phyloP scores from a whole-genome alignment of 164 flowering plant genomes.

The Chimonanthus salicifolius region DNA sequence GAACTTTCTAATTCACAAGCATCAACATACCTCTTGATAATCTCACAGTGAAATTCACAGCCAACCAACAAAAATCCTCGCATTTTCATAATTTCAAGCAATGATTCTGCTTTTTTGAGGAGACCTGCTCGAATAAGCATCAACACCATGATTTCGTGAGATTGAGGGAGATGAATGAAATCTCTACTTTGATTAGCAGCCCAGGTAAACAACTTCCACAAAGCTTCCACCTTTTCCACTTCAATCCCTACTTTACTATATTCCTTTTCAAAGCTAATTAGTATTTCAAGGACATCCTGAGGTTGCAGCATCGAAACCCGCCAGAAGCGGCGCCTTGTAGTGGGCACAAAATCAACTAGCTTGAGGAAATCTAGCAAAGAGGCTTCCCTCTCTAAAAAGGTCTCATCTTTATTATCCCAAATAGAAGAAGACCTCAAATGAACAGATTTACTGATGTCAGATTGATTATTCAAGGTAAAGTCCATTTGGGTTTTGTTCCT shows the following conservation, averaged over 20 bases:
- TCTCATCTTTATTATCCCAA: slow-evolving; percentile 27
- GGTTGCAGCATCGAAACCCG: slow-evolving; percentile 46
- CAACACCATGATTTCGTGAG: slow-evolving; percentile 58
- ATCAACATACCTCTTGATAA: slow-evolving; percentile 47
- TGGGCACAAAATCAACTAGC: slow-evolving; percentile 48
- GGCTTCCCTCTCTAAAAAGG: slow-evolving; percentile 5
- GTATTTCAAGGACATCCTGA: slow-evolving; percentile 53
- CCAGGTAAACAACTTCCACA: slow-evolving; percentile 73
- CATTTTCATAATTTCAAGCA: slow-evolving; percentile 38
- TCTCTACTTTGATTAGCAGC: slow-evolving; percentile 32
- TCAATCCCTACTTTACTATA: slow-evolving; percentile 19
- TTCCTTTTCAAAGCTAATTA: slow-evolving; percentile 40
- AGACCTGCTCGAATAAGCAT: slow-evolving; percentile 47
- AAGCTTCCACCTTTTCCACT: slow-evolving; percentile 39
- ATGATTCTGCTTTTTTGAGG: slow-evolving; percentile 43
- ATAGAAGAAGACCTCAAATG: slow-evolving; percentile 32
- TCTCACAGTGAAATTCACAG: slow-evolving; percentile 30
- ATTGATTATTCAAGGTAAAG: slow-evolving; percentile 10
- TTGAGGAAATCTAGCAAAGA: slow-evolving; percentile 41
- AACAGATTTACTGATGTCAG: slow-evolving; percentile 34
- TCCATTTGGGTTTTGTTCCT: slow-evolving; percentile 17
- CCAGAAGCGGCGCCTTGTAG: slow-evolving; percentile 43
- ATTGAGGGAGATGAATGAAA: slow-evolving; percentile 49
- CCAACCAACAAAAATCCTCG: slow-evolving; percentile 34
- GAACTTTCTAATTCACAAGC: slow-evolving; percentile 40